Evolutionary conservation across 345 rosid species (phyloP).

Genomic region (Gossypium turneri): DNA sequence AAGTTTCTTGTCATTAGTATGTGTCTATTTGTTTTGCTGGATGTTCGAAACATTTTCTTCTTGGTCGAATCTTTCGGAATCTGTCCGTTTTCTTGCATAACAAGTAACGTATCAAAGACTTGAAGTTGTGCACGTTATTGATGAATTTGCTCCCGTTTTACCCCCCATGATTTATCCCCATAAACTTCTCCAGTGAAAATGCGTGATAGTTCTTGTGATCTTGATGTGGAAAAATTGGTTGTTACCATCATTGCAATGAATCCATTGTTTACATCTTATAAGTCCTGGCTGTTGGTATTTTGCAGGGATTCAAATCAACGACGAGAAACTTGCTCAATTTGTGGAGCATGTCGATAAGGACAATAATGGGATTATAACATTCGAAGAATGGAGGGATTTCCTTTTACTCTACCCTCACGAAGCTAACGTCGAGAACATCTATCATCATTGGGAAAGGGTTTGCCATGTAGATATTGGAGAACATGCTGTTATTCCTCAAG

Average conservation of each 20-base stretch:
- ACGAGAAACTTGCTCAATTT: slow-evolving; percentile 78
- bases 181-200: background rate
- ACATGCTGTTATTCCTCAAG: slow-evolving; percentile 88
- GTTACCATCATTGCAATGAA: background rate
- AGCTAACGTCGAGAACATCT: slow-evolving; percentile 88
- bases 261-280: slow-evolving; percentile 32
- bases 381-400: slow-evolving; percentile 99
- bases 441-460: slow-evolving; percentile 90
- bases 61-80: background rate
- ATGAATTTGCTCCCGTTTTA: background rate
- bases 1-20: background rate
- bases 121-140: background rate
- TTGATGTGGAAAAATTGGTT: background rate
- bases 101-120: background rate
- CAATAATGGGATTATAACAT: slow-evolving; percentile 88
- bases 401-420: slow-evolving; percentile 92
- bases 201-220: background rate
- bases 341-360: slow-evolving; percentile 98
- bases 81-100: background rate
- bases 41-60: background rate
- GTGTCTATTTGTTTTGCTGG: background rate
- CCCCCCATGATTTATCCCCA: background rate
- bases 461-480: slow-evolving; percentile 96
- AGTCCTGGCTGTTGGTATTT: slow-evolving; percentile 39
- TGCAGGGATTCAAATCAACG: slow-evolving; percentile 82